phyloP scores from a whole-genome alignment of 2,329 filamentous ascomycete genomes.

The Fusarium compactum region DNA sequence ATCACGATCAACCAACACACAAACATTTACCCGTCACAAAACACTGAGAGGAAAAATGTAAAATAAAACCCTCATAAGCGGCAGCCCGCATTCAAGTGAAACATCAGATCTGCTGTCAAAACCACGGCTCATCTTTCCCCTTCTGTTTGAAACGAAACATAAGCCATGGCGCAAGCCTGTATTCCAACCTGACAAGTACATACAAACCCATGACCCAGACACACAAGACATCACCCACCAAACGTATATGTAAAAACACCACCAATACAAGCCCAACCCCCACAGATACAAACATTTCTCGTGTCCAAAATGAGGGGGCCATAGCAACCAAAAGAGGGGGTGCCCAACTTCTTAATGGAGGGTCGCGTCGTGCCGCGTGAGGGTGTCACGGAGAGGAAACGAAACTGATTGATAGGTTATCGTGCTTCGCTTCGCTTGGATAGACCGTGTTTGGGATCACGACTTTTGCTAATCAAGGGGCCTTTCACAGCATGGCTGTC shows the following conservation, averaged over 20 bases:
- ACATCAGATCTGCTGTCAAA: constrained; percentile 38
- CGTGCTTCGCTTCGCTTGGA: constrained; percentile 23
- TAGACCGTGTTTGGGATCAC: constrained; percentile 23
- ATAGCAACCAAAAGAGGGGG: background rate
- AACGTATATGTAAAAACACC: background rate
- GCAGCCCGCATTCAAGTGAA: constrained; percentile 22
- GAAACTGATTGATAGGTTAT: constrained; percentile 2
- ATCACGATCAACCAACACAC: background rate
- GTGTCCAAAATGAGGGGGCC: constrained; percentile 4
- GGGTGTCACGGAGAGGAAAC: constrained; percentile 9
- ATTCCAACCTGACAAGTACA: background rate
- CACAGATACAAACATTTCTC: background rate
- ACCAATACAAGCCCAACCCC: background rate
- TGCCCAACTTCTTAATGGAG: constrained; percentile 10
- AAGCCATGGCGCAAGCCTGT: constrained; percentile 4
- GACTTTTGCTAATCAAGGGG: constrained; percentile 1
- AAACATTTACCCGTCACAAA: background rate
- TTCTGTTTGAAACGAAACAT: constrained; percentile 24
- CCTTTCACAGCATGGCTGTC: constrained; percentile 25
- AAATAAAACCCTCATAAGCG: constrained; percentile 9
- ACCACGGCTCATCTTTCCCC: constrained; percentile 34
- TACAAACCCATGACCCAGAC: no score
- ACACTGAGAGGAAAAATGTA: background rate
- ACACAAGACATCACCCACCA: background rate
- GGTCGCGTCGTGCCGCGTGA: constrained; percentile 29